Evolutionary conservation across 768 basidiomycete species (phyloP).

Genomic region (Sporobolomyces pararoseus): DNA sequence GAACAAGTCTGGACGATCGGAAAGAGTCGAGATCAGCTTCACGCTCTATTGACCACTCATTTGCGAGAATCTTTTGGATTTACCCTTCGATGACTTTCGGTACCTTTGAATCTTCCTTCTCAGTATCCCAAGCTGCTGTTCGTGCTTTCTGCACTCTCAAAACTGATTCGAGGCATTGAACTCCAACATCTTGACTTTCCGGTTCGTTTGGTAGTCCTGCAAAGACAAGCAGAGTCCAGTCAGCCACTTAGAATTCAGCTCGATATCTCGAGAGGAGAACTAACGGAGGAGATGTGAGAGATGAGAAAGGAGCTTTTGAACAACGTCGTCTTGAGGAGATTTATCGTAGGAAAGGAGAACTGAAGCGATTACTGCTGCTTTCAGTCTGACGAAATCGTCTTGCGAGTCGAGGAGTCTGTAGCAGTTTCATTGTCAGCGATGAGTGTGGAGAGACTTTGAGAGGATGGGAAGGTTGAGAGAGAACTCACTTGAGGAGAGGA

Average conservation of each 20-base stretch:
- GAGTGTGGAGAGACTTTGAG: background rate
- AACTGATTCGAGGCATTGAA: conserved; percentile 83
- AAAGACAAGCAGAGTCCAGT: background rate
- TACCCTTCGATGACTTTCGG: conserved; percentile 50
- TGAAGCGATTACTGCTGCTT: conserved; percentile 79
- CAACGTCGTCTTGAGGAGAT: conserved; percentile 50
- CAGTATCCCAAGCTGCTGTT: conserved; percentile 75
- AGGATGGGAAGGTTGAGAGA: background rate
- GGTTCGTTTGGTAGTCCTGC: conserved; percentile 56
- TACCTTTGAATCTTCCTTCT: conserved; percentile 65
- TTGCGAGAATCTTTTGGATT: conserved; percentile 23
- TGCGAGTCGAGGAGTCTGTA: conserved; percentile 71
- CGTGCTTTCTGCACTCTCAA: conserved; percentile 76
- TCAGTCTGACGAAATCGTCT: conserved; percentile 94
- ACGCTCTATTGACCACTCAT: too few species aligned
- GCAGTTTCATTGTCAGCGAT: conserved; percentile 31
- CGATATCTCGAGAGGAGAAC: background rate
- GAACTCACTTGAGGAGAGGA: conserved; percentile 66
- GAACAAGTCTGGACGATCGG: conserved; percentile 61
- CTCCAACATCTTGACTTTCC: conserved; percentile 69
- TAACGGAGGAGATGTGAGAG: conserved; percentile 58
- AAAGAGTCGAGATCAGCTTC: background rate
- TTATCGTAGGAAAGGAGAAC: conserved; percentile 66
- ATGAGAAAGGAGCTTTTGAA: conserved; percentile 61
- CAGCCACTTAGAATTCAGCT: background rate